Percentiles rank a stretch among this genome's conserved stretches.
Evolutionary conservation across 1,284 basidiomycete genomes (phyloP).

Genomic region (Tylopilus sp.): DNA sequence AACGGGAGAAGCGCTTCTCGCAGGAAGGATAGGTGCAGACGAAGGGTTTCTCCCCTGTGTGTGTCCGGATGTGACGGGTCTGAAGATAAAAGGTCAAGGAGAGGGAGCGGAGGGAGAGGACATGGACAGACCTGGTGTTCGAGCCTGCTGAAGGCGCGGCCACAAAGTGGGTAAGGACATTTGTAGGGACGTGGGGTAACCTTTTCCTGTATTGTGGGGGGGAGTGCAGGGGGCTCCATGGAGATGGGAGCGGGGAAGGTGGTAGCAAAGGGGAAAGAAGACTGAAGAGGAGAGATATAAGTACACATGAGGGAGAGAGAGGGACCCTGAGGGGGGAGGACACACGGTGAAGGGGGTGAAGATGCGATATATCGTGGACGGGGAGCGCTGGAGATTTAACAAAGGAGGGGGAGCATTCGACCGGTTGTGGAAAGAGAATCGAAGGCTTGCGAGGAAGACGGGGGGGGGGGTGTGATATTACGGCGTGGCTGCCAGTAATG

Average conservation of each 20-base stretch:
- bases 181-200: constrained; percentile 83
- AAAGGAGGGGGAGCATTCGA: constrained; percentile 13
- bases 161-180: constrained; percentile 90
- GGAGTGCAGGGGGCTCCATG: constrained; percentile 23
- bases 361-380: constrained; percentile 21
- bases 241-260: constrained; percentile 16
- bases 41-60: constrained; percentile 98
- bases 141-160: constrained; percentile 84
- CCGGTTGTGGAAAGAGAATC: constrained; percentile 27
- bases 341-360: constrained; percentile 24
- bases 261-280: constrained; percentile 18
- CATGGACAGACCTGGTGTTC: constrained; percentile 79
- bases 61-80: constrained; percentile 97
- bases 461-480: constrained; percentile 27
- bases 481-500: constrained; percentile 19
- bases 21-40: constrained; percentile 91
- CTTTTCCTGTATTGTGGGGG: constrained; percentile 42
- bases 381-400: constrained; percentile 23
- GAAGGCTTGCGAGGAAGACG: constrained; percentile 17
- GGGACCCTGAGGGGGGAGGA: constrained; percentile 17
- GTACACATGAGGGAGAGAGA: constrained; percentile 21
- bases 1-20: constrained; percentile 97
- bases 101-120: constrained; percentile 15
- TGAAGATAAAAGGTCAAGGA: constrained; percentile 37
- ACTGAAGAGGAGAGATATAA: constrained; percentile 28